These are phyloP conservation scores for Starmerella powellii DNA, from an alignment of 805 yeast genomes.

Conservation along the genomic window DNA sequence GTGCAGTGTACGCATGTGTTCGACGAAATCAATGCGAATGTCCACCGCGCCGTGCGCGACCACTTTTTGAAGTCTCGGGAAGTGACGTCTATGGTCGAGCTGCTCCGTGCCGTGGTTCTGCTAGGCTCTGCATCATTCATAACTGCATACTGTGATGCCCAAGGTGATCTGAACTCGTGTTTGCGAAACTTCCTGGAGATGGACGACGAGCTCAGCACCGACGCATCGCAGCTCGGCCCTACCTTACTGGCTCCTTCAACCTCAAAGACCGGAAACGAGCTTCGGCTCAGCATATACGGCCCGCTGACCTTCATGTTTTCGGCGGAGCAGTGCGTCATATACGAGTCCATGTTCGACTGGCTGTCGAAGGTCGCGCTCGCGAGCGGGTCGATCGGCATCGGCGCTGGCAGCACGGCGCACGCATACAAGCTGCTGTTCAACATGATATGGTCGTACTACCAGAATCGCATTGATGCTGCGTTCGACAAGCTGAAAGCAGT, in stretches of 20 bases:
- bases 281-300: neutral
- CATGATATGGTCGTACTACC: slow-evolving; percentile 15
- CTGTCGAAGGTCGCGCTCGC: slow-evolving; percentile 6
- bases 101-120: slow-evolving; percentile 10
- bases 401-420: neutral
- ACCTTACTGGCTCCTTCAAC: neutral
- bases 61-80: neutral
- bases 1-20: neutral
- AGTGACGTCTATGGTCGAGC: slow-evolving; percentile 1
- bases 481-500: neutral
- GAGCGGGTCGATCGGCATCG: slow-evolving; percentile 3
- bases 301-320: slow-evolving; percentile 1
- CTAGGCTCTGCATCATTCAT: slow-evolving; percentile 14
- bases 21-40: neutral
- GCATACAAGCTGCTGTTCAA: slow-evolving; percentile 11
- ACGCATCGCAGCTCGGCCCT: neutral
- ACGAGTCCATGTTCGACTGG: slow-evolving; percentile 11
- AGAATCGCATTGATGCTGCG: slow-evolving; percentile 7
- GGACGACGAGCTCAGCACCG: neutral
- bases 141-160: slow-evolving; percentile 1
- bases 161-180: neutral
- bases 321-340: slow-evolving; percentile 10
- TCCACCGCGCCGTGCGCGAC: slow-evolving; percentile 1
- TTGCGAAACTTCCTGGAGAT: neutral
- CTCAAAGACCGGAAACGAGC: neutral